Evolutionary conservation across 371 early-diverging fungal species (phyloP), one percentile per base, ranked within the genome.

Genomic region (Actinomortierella wolfii): DNA sequence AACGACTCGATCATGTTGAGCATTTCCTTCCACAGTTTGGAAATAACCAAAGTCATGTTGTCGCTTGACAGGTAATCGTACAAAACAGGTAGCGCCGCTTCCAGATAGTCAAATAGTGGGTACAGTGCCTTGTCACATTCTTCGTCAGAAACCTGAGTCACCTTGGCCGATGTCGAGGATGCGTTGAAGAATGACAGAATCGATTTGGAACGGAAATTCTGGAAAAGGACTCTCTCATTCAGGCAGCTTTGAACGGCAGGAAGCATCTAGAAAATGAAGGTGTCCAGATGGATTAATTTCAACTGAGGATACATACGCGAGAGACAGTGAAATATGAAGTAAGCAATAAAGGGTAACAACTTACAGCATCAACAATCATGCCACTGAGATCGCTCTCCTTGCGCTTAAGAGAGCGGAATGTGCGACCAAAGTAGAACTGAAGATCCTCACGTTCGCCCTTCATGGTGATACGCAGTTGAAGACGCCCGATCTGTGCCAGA

Each of bases 361-460:
- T 58, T 84, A 86, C 86, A 67, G 81, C 81, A 62, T 92, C 91
- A 1, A 91, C 88, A 66, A 92, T 85, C 39, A 82, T 79, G 48
- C 87, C 83, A 41, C 86, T 83, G 59, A 91, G 84, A 61, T 91
- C 91, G 11, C 84, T 82, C 54, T 88, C 86, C 45, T 92, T 85
- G 49, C 90, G 82, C 64, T 88, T 86, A n/a, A 93, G 61, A 15
- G 82, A 82, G 43, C 92, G 83, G 82, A 92, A 90, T 17, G 91
- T 85, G 57, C 87, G 85, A 51, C 94, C 89, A 68, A 96, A 95
- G 89, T 93, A 95, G 69, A 94, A 97, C 67, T 94, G 95, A 13
- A 92, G 88, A 61, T 96, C 96, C 46, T 94, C 94, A 44, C 89
- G 88, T 78, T 94, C 97, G 39, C 93, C 93, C 56, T 94, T 94